Evolutionary conservation across 805 yeast species (phyloP).

Genomic region (Priceomyces carsonii): DNA sequence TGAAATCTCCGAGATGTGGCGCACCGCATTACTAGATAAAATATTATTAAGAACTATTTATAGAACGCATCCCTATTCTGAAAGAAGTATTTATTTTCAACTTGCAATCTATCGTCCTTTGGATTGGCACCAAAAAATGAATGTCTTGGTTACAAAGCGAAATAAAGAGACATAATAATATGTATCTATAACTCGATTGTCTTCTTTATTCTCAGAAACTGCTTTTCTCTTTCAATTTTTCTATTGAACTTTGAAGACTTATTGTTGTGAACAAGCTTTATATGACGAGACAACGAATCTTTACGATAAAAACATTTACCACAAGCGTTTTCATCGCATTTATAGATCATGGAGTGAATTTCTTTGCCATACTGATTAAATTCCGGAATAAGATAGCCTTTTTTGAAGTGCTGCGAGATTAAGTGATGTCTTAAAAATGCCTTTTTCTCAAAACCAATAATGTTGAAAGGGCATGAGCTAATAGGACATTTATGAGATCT

Average conservation of each 20-base stretch:
- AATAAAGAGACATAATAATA: no score
- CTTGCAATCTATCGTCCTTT: no score
- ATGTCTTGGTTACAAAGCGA: no score
- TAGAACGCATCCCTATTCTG: no score
- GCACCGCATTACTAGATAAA: no score
- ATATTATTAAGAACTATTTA: no score
- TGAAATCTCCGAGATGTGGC: no score
- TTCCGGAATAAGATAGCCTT: constrained; percentile 13
- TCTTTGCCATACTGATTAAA: constrained; percentile 1
- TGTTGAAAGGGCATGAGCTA: constrained; percentile 27
- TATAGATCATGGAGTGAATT: constrained; percentile 12
- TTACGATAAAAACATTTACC: constrained; percentile 50
- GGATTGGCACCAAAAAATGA: no score
- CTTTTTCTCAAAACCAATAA: constrained; percentile 30
- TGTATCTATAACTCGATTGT: constrained; percentile 3
- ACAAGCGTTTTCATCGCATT: constrained; percentile 32
- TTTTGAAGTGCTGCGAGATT: constrained; percentile 22
- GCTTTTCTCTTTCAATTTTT: constrained; percentile 8
- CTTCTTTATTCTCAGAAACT: constrained; percentile 1
- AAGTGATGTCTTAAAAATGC: constrained; percentile 30
- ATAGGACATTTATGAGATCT: constrained; percentile 27
- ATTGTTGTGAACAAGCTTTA: constrained; percentile 49
- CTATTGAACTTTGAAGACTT: constrained; percentile 11
- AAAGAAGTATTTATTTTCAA: no score
- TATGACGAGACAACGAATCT: constrained; percentile 57